Evolutionary conservation across 192 early-diverging fungal species (phyloP).

Genomic region (Jimgerdemannia lactiflua): DNA sequence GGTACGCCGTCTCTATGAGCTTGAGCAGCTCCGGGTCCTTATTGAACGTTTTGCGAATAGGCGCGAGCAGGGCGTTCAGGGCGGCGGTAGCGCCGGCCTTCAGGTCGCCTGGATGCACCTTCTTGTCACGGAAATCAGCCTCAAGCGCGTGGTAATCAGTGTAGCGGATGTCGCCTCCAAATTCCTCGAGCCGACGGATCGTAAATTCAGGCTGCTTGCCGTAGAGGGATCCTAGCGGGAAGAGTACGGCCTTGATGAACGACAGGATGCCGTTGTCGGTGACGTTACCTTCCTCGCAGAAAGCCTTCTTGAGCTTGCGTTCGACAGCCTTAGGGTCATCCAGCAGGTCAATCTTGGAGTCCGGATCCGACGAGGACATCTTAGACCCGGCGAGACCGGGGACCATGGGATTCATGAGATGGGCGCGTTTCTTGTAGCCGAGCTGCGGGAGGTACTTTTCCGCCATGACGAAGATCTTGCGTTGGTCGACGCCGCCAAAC

Average conservation of each 20-base stretch:
- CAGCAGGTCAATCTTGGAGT: conserved; percentile 97
- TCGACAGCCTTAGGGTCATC: conserved; percentile 77
- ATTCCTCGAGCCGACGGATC: conserved; percentile 83
- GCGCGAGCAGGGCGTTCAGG: conserved; percentile 84
- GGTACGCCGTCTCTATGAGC: conserved; percentile 84
- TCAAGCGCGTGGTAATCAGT: conserved; percentile 67
- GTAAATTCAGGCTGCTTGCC: conserved; percentile 52
- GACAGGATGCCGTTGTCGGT: conserved; percentile 88
- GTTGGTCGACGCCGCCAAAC: conserved; percentile 97
- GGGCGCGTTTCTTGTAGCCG: conserved; percentile 95
- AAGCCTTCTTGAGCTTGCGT: conserved; percentile 91
- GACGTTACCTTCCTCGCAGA: conserved; percentile 96
- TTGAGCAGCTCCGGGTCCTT: conserved; percentile 64
- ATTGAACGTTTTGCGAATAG: conserved; percentile 75
- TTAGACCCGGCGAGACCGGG: conserved; percentile 91
- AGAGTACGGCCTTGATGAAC: conserved; percentile 88
- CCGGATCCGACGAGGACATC: conserved; percentile 95
- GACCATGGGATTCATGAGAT: conserved; percentile 99
- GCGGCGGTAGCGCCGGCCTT: conserved; percentile 83
- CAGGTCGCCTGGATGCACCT: conserved; percentile 93
- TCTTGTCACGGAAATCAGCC: conserved; percentile 82
- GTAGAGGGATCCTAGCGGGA: conserved; percentile 81
- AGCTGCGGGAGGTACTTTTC: conserved; percentile 92
- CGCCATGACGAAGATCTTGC: conserved; percentile 98
- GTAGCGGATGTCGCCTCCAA: conserved; percentile 85